Base-by-base conservation (phyloP, 768 basidiomycete genomes). In the Lentinula guzmanii region DNA sequence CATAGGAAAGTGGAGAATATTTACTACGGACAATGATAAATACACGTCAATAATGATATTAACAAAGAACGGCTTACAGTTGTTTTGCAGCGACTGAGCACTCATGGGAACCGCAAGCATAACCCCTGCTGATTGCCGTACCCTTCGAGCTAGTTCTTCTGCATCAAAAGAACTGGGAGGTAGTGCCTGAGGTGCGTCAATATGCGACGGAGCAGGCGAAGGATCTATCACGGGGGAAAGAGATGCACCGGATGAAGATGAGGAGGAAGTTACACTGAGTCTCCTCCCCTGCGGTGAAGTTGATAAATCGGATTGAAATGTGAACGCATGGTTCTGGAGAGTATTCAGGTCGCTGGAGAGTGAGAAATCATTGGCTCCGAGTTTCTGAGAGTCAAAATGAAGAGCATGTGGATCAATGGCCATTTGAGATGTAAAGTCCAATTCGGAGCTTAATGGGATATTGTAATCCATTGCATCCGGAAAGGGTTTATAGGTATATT, bases 351-450 rank as follows among this genome's bases (percentile, higher is more conserved):
- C 33, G 41, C 60, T 46, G 62, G 57, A 46, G 59, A 63, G 8
- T 63, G 66, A 62, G 63, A 63, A 58, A 53, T 70, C 65, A 59
- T 70, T 73, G 15, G 65, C 61, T 15, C 46, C 24, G 24, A 31
- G 21, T 7, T 60, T 31, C 28, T 57, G 61, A 50, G 33, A 43
- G 65, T 78, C 71, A 67, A 75, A 84, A 67, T 89, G 87, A 11
- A 90, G 73, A 6, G 81, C 75, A 65, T 76, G 85, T 34, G 90
- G 88, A 62, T 91, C 86, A 58, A 91, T 79, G 1, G 82, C 80
- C 65, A 85, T 79, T 18, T 81, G 72, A 3, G 83, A 79, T 69
- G 78, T 75, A 59, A 86, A 84, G 67, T 88, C 86, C 71, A 89
- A 77, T 71, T 86, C 84, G 79, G 86, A 82, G 70, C 70, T 63